Evolutionary conservation across 495 filamentous ascomycete genomes (phyloP).

Genomic region (Xylaria telfairii): DNA sequence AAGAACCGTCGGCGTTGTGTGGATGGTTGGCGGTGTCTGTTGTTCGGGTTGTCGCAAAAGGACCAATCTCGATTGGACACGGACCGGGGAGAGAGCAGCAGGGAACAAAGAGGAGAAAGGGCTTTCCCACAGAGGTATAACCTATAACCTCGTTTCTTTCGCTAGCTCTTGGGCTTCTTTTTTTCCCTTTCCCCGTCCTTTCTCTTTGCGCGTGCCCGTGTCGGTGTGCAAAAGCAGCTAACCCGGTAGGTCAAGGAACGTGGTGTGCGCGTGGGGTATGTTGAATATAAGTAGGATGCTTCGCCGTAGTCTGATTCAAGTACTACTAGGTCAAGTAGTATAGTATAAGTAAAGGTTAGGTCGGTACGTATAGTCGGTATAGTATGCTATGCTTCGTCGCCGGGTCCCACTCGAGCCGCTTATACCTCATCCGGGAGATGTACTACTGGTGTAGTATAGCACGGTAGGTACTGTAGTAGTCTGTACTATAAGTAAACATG

Average conservation of each 20-base stretch:
- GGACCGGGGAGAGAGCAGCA: background rate
- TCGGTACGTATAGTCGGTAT: too few relatives aligned
- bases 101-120: background rate
- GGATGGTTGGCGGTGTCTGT: background rate
- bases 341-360: background rate
- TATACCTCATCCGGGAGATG: too few relatives aligned
- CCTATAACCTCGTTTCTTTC: background rate
- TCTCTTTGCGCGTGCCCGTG: background rate
- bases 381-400: background rate
- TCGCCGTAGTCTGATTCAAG: background rate
- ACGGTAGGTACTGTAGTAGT: constrained; percentile 1
- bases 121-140: constrained; percentile 5
- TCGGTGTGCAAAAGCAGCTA: constrained; percentile 23
- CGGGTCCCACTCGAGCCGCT: background rate
- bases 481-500: background rate
- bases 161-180: background rate
- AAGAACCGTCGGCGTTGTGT: background rate
- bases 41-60: background rate
- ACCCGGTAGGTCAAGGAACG: too few relatives aligned
- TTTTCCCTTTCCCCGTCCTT: background rate
- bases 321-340: too few relatives aligned
- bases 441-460: too few relatives aligned
- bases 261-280: background rate
- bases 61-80: background rate
- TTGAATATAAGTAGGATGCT: background rate